These are phyloP conservation scores for Xylariomycetidae sp. DNA, from an alignment of 2,329 filamentous ascomycete species.

Conservation along the genomic window DNA sequence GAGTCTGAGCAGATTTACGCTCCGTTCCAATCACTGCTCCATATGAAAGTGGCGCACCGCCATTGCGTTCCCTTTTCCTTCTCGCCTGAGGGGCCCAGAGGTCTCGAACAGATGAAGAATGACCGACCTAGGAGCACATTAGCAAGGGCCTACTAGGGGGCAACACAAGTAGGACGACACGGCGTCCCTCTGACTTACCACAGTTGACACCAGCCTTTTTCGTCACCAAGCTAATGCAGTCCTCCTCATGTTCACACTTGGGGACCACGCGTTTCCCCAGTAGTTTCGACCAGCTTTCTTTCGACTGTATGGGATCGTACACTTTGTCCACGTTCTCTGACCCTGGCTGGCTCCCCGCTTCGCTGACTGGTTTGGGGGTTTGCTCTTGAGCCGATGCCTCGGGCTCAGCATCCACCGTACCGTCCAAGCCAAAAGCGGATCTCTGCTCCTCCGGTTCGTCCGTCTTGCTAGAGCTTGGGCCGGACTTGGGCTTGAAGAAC, in stretches of 20 bases:
- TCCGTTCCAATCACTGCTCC: constrained; percentile 54
- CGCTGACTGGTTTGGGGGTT: constrained; percentile 3
- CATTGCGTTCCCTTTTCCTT: constrained; percentile 82
- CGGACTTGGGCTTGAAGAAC: constrained; percentile 65
- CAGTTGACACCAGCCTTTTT: constrained; percentile 85
- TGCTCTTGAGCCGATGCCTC: not conserved
- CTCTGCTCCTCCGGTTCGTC: constrained; percentile 8
- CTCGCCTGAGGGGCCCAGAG: constrained; percentile 76
- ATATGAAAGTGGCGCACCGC: constrained; percentile 81
- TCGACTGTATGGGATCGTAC: constrained; percentile 64
- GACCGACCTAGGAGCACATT: constrained; percentile 40
- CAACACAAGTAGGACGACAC: not conserved
- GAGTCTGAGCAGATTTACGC: too few relatives aligned
- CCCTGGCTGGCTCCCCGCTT: constrained; percentile 1
- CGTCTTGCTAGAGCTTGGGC: constrained; percentile 11
- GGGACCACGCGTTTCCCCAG: constrained; percentile 70
- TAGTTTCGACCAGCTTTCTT: constrained; percentile 81
- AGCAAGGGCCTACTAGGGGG: not conserved
- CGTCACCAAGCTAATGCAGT: constrained; percentile 75
- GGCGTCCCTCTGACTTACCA: too few relatives aligned
- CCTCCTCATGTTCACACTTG: constrained; percentile 81
- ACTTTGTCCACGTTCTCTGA: constrained; percentile 30
- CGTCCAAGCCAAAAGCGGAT: too few relatives aligned
- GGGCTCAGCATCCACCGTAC: too few relatives aligned
- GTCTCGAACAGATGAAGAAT: constrained; percentile 61